A percentile compares a stretch with the other conserved stretches of the same genome.
phyloP scores from a whole-genome alignment of 2,329 filamentous ascomycete genomes.

The Dactylellina leptospora region DNA sequence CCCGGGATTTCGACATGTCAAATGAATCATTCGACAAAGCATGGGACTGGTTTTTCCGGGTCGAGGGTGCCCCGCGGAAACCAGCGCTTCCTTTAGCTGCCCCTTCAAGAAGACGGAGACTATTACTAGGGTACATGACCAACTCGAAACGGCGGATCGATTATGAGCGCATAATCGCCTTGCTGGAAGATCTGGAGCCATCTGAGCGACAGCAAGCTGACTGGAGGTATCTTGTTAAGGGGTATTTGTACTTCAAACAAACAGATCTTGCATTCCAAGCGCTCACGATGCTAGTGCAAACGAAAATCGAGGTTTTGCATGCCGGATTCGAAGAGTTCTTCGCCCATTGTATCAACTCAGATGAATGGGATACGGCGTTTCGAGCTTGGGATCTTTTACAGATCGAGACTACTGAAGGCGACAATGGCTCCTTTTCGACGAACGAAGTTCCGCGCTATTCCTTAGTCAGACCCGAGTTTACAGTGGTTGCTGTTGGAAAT shows the following conservation, averaged over 20 bases:
- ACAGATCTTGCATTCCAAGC: conserved; percentile 5
- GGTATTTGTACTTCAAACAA: conserved; percentile 27
- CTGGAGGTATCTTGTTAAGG: conserved; percentile 21
- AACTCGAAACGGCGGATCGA: conserved; percentile 48
- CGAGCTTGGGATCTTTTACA: conserved; percentile 55
- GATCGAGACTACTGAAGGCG: neutral
- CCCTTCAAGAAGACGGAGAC: conserved; percentile 12
- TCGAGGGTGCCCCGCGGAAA: neutral
- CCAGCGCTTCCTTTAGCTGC: conserved; percentile 13
- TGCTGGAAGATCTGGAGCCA: conserved; percentile 45
- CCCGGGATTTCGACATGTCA: conserved; percentile 23
- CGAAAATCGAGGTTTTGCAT: conserved; percentile 13
- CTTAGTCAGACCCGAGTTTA: conserved; percentile 11
- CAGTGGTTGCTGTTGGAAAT: conserved; percentile 4
- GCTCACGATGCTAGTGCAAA: conserved; percentile 10
- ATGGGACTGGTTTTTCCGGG: conserved; percentile 36
- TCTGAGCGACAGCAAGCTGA: conserved; percentile 17
- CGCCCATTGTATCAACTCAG: conserved; percentile 47
- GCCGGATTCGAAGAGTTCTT: conserved; percentile 56
- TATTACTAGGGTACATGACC: conserved; percentile 48
- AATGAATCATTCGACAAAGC: conserved; percentile 34
- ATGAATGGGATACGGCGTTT: conserved; percentile 54
- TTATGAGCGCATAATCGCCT: conserved; percentile 48
- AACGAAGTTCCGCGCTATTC: conserved; percentile 12
- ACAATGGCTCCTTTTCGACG: neutral